Evolutionary conservation across 176 grass and related monocot species (phyloP).

Genomic region (Leersia perrieri): DNA sequence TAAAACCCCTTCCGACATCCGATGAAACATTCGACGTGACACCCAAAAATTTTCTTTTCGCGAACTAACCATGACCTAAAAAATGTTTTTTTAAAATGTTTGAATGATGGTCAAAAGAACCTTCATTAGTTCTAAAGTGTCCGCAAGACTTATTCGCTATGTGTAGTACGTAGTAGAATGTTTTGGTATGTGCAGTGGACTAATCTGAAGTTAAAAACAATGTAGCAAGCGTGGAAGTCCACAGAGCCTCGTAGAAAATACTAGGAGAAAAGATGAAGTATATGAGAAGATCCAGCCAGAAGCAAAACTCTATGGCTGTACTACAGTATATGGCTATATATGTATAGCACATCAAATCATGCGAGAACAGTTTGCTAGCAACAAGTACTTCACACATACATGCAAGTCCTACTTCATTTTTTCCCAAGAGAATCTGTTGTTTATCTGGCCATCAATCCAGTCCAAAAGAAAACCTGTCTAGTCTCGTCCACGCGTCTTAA

Average conservation of each 20-base stretch:
- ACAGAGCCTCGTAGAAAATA: not conserved
- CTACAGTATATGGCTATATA: not conserved
- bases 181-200: too few relatives aligned
- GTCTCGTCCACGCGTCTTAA: conserved; percentile 1
- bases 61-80: too few relatives aligned
- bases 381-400: not conserved
- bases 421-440: not conserved
- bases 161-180: too few relatives aligned
- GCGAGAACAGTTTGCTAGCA: not conserved
- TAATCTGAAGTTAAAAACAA: too few relatives aligned
- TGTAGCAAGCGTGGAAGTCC: not conserved
- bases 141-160: too few relatives aligned
- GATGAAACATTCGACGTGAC: too few relatives aligned
- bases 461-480: not conserved
- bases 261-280: not conserved
- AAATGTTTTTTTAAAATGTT: too few relatives aligned
- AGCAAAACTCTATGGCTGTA: too few relatives aligned
- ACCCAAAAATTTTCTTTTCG: too few relatives aligned
- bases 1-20: too few relatives aligned
- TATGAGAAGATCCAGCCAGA: not conserved
- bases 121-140: too few relatives aligned
- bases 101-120: too few relatives aligned
- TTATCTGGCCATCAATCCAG: not conserved
- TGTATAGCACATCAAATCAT: not conserved
- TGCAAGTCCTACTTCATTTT: not conserved